A percentile compares a stretch with the other conserved stretches of the same genome.
These are phyloP conservation scores for Fusarium sp. DNA, from an alignment of 2,329 filamentous ascomycete genomes.

Conservation along the genomic window DNA sequence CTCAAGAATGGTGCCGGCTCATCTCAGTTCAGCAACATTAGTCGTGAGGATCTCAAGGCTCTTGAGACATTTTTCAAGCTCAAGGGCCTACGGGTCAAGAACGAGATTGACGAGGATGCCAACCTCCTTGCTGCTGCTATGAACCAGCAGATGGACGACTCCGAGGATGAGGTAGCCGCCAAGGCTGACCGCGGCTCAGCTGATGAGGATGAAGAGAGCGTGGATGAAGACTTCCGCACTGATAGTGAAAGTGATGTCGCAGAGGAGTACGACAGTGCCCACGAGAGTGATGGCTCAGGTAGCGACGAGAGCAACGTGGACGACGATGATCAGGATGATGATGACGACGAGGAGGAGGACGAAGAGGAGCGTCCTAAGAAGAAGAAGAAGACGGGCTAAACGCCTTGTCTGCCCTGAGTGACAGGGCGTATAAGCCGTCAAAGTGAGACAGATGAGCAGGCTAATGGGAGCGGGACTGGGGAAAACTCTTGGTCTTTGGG, in stretches of 20 bases:
- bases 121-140: conserved; percentile 83
- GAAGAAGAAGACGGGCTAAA: conserved; percentile 59
- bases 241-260: conserved; percentile 95
- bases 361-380: conserved; percentile 63
- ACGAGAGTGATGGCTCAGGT: conserved; percentile 84
- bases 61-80: conserved; percentile 98
- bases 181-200: conserved; percentile 87
- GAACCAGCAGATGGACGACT: conserved; percentile 84
- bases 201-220: conserved; percentile 94
- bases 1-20: conserved; percentile 89
- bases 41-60: conserved; percentile 94
- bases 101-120: conserved; percentile 97
- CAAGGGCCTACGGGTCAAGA: conserved; percentile 95
- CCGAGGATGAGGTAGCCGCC: conserved; percentile 82
- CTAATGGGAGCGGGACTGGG: conserved; percentile 37
- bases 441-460: conserved; percentile 13
- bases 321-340: conserved; percentile 59
- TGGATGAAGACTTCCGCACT: conserved; percentile 95
- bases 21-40: conserved; percentile 99
- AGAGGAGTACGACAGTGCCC: conserved; percentile 93
- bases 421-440: not conserved
- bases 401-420: not conserved
- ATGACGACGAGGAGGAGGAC: conserved; percentile 56
- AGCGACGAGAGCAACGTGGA: conserved; percentile 66
- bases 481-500: conserved; percentile 34